A percentile compares a stretch with the other conserved stretches of the same genome.
These are phyloP conservation scores for Plasmodium coatneyi DNA, from an alignment of 169 alveolate genomes.

Conservation along the genomic window DNA sequence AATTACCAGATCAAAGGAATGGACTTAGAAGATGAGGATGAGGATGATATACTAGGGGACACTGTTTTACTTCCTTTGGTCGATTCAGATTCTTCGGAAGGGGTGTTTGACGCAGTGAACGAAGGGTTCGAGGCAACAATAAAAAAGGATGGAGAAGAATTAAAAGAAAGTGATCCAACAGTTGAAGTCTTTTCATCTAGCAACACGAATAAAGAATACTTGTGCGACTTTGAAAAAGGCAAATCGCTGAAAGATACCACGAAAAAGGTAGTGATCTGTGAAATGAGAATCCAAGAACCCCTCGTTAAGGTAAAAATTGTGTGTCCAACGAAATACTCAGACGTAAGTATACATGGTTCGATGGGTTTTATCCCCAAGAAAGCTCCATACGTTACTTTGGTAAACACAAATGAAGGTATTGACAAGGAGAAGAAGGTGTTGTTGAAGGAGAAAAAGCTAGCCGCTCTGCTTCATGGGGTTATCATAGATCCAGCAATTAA, in stretches of 20 bases:
- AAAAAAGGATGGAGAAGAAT: not conserved
- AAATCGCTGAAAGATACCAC: not conserved
- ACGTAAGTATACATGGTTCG: not conserved
- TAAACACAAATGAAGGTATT: not conserved
- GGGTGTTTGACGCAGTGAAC: not conserved
- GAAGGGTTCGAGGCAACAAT: not conserved
- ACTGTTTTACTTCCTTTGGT: not conserved
- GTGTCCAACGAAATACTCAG: conserved; percentile 21
- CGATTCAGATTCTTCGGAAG: not conserved
- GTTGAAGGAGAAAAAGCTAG: conserved; percentile 34
- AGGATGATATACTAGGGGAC: not conserved
- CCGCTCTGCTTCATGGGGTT: conserved; percentile 24
- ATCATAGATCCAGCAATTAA: not conserved
- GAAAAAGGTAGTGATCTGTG: conserved; percentile 10
- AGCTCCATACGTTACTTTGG: conserved; percentile 45
- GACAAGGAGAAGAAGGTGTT: not conserved
- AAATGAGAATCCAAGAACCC: conserved; percentile 33
- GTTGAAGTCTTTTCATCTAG: conserved; percentile 11
- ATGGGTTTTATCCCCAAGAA: conserved; percentile 40
- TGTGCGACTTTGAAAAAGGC: conserved; percentile 37
- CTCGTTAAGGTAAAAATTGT: conserved; percentile 36
- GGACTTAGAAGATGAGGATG: not conserved
- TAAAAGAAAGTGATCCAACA: not conserved
- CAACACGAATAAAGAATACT: conserved; percentile 55
- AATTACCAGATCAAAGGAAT: not conserved